These are phyloP conservation scores for Salix viminalis DNA, from an alignment of 345 rosid genomes.

Conservation along the genomic window DNA sequence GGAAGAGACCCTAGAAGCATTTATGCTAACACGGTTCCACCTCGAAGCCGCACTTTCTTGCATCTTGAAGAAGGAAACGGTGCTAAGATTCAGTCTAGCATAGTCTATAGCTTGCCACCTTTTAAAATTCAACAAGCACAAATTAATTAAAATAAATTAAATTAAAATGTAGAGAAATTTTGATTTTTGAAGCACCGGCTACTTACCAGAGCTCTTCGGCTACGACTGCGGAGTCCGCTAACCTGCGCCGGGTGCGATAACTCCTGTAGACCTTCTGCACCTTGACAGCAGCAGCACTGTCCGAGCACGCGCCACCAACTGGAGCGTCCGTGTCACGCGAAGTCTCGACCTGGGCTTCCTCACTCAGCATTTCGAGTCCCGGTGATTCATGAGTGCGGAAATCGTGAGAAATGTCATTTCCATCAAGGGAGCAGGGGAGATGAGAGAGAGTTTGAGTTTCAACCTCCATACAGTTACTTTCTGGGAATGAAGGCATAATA, in stretches of 20 bases:
- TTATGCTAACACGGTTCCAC: constrained; percentile 68
- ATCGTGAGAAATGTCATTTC: constrained; percentile 18
- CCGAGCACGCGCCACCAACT: constrained; percentile 8
- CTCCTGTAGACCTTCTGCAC: constrained; percentile 82
- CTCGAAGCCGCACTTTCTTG: constrained; percentile 69
- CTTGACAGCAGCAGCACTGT: constrained; percentile 54
- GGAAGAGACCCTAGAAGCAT: constrained; percentile 69
- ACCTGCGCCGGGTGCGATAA: constrained; percentile 82
- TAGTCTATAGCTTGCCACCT: constrained; percentile 92
- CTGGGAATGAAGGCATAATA: too few species aligned
- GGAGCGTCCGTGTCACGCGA: neutral
- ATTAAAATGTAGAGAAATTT: neutral
- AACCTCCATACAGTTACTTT: constrained; percentile 33
- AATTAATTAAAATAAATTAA: constrained; percentile 1
- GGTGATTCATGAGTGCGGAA: constrained; percentile 5
- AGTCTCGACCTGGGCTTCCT: neutral
- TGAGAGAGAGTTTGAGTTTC: constrained; percentile 32
- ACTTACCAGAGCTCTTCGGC: constrained; percentile 82
- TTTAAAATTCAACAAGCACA: neutral
- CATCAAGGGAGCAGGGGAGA: constrained; percentile 23
- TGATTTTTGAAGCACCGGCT: neutral
- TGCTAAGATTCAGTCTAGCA: constrained; percentile 69
- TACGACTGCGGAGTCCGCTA: constrained; percentile 88
- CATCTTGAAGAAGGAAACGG: constrained; percentile 72
- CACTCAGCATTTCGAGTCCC: neutral